A percentile compares a stretch with the other conserved stretches of the same genome.
Evolutionary conservation across 306 rosid genomes (phyloP).

Genomic region (Pueraria montana): DNA sequence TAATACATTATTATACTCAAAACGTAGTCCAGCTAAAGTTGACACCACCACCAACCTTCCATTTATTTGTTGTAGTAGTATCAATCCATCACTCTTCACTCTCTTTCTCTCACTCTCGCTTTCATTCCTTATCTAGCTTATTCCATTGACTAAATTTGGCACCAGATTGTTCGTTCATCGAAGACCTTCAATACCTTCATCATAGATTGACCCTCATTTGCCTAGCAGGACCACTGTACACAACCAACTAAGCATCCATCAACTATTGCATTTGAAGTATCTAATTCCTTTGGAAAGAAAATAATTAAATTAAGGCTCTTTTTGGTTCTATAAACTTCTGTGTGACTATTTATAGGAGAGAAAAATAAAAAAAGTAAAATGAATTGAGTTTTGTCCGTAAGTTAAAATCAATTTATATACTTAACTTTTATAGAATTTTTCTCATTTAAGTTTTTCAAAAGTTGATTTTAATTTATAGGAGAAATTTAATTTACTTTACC

Average conservation of each 20-base stretch:
- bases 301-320: too few species aligned
- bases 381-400: too few species aligned
- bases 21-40: neutral
- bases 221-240: neutral
- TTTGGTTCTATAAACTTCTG: too few species aligned
- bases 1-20: neutral
- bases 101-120: neutral
- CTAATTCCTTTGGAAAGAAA: neutral
- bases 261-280: neutral
- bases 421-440: too few species aligned
- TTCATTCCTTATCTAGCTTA: neutral
- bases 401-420: too few species aligned
- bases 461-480: too few species aligned
- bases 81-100: neutral
- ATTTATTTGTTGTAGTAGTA: neutral
- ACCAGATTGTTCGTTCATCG: neutral
- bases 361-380: too few species aligned
- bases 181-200: conserved; percentile 11
- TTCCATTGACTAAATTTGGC: conserved; percentile 30
- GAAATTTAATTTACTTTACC: too few species aligned
- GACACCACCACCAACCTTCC: conserved; percentile 10
- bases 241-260: neutral
- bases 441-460: too few species aligned
- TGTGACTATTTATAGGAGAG: too few species aligned
- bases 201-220: neutral